Conservation (phyloP, 176 grass and related monocot species). For the Dactylis glomerata region DNA sequence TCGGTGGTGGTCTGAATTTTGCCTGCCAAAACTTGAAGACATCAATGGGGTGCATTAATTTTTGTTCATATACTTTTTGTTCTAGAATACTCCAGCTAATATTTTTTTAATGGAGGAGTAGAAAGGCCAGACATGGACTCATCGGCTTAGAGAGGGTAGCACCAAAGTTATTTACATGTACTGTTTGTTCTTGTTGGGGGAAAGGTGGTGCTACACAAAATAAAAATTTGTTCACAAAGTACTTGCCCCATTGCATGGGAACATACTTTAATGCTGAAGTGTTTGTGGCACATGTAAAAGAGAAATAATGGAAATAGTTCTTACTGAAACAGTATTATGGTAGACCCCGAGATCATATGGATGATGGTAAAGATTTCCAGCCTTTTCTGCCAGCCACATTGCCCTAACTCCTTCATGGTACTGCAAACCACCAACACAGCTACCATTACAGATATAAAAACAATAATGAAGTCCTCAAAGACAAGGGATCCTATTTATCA, state of each 20-base stretch:
- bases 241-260: neutral
- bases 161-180: neutral
- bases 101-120: neutral
- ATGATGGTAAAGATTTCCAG: slow-evolving; percentile 81
- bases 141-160: neutral
- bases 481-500: slow-evolving; percentile 24
- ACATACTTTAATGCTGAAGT: neutral
- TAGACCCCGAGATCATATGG: slow-evolving; percentile 83
- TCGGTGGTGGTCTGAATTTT: neutral
- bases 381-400: slow-evolving; percentile 90
- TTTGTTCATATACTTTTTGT: neutral
- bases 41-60: neutral
- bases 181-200: neutral
- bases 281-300: neutral
- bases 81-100: neutral
- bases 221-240: neutral
- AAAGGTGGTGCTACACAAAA: neutral
- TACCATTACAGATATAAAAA: slow-evolving; percentile 10
- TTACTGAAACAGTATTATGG: slow-evolving; percentile 89
- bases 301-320: slow-evolving; percentile 16
- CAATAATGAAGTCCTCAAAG: neutral
- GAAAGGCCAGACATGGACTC: neutral
- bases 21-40: neutral
- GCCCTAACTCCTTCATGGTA: slow-evolving; percentile 96
- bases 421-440: slow-evolving; percentile 45